These are phyloP conservation scores for Capronia epimyces DNA, from an alignment of 2,329 filamentous ascomycete genomes.

Conservation along the genomic window DNA sequence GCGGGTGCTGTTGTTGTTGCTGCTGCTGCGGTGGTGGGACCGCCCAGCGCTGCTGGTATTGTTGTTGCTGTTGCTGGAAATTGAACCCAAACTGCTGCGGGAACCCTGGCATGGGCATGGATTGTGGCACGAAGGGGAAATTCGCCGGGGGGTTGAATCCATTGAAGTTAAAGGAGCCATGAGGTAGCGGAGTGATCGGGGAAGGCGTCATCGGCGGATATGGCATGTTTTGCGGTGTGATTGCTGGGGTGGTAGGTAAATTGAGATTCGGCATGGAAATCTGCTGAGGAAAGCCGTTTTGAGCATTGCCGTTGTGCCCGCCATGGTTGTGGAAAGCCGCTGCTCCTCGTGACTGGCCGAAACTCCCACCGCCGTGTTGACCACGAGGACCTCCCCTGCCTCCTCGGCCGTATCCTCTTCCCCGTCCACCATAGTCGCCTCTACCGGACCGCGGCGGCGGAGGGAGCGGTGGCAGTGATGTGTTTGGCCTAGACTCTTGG, in stretches of 20 bases:
- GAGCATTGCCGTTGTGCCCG: slow-evolving; percentile 2
- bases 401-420: slow-evolving; percentile 35
- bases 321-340: slow-evolving; percentile 24
- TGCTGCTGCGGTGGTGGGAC: slow-evolving; percentile 35
- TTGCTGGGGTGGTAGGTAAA: slow-evolving; percentile 20
- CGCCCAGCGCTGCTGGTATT: slow-evolving; percentile 41
- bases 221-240: slow-evolving; percentile 18
- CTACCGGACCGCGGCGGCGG: slow-evolving; percentile 26
- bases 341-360: slow-evolving; percentile 30
- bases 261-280: slow-evolving; percentile 13
- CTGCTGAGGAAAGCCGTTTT: slow-evolving; percentile 5
- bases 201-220: slow-evolving; percentile 25
- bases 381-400: slow-evolving; percentile 30
- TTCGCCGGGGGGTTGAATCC: slow-evolving; percentile 5
- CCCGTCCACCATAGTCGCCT: slow-evolving; percentile 36
- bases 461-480: slow-evolving; percentile 15
- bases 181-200: slow-evolving; percentile 26
- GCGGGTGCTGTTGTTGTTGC: slow-evolving; percentile 5
- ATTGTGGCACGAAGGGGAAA: slow-evolving; percentile 10
- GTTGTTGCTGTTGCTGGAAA: slow-evolving; percentile 37
- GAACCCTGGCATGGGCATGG: background rate
- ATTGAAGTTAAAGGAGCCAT: slow-evolving; percentile 20
- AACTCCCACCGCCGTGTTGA: slow-evolving; percentile 30
- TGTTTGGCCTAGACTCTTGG: slow-evolving; percentile 6
- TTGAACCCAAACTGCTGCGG: slow-evolving; percentile 22